Conservation (phyloP, 192 early-diverging fungal species). For the Allomyces javanicus region DNA sequence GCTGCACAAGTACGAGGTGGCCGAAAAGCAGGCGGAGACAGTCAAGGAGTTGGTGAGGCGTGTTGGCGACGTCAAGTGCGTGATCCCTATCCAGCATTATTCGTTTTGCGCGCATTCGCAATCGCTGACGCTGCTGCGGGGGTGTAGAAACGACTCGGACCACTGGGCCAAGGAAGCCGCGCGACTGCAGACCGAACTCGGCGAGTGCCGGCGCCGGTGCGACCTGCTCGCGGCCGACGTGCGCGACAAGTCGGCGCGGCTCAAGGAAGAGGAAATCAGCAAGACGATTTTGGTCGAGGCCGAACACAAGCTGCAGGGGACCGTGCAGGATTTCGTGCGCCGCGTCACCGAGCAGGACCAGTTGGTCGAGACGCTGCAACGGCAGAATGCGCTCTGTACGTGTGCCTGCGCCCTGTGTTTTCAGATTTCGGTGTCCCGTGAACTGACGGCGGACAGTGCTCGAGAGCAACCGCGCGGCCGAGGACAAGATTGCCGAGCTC, state of each 20-base stretch:
- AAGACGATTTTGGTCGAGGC: not conserved
- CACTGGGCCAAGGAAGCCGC: too few species aligned
- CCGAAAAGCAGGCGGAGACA: not conserved
- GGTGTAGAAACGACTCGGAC: too few species aligned
- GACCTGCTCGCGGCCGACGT: not conserved
- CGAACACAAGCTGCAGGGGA: not conserved
- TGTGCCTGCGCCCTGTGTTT: not conserved
- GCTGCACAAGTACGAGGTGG: constrained; percentile 1
- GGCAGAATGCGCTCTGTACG: not conserved
- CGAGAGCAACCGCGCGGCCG: not conserved
- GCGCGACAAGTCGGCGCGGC: not conserved
- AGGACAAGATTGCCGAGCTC: not conserved
- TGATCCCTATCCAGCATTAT: too few species aligned
- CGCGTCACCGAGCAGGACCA: not conserved
- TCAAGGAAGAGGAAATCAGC: not conserved
- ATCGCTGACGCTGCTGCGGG: too few species aligned
- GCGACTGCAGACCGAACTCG: too few species aligned
- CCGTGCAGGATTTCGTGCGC: not conserved
- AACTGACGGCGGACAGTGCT: not conserved
- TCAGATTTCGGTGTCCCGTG: too few species aligned
- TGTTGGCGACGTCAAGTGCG: too few species aligned
- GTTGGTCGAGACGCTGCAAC: not conserved
- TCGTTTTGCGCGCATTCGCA: too few species aligned
- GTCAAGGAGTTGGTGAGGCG: not conserved
- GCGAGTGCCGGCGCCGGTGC: too few species aligned